Conservation (phyloP, 1,284 basidiomycete species). For the Tylopilus sp. region DNA sequence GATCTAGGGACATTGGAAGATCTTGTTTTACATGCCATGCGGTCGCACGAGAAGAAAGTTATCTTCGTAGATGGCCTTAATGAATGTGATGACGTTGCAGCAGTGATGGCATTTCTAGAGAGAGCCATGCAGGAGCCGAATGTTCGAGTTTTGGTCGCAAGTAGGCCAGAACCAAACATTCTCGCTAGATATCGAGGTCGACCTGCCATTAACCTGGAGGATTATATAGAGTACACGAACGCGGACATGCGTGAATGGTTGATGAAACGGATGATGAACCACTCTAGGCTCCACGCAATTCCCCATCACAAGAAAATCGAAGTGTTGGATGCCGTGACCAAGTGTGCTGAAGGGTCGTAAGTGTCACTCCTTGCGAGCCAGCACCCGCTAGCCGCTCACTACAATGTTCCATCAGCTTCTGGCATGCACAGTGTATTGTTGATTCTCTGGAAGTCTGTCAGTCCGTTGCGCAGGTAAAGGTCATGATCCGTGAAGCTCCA, state of each 20-base stretch:
- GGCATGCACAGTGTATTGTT: conserved; percentile 27
- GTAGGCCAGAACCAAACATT: conserved; percentile 23
- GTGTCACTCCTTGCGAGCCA: conserved; percentile 1
- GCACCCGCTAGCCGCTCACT: neutral
- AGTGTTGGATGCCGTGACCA: conserved; percentile 18
- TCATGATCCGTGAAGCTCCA: conserved; percentile 18
- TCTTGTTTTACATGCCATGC: conserved; percentile 28
- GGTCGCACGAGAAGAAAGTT: conserved; percentile 19
- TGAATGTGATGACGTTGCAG: conserved; percentile 24
- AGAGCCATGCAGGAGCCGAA: conserved; percentile 21
- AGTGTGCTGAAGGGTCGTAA: conserved; percentile 20
- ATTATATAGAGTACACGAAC: conserved; percentile 20
- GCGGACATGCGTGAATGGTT: conserved; percentile 28
- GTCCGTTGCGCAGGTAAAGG: conserved; percentile 25
- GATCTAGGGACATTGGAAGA: conserved; percentile 14
- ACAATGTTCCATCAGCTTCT: conserved; percentile 20
- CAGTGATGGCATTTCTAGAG: conserved; percentile 25
- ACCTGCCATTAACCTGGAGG: conserved; percentile 22
- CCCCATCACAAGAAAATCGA: conserved; percentile 25
- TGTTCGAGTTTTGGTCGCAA: conserved; percentile 24
- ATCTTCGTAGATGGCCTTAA: conserved; percentile 28
- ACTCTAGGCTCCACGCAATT: conserved; percentile 22
- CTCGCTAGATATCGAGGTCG: conserved; percentile 16
- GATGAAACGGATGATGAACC: conserved; percentile 26
- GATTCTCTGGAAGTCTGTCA: conserved; percentile 27